Base-by-base conservation (phyloP, 352 stramenopile genomes). In the Phytophthora tentaculata region DNA sequence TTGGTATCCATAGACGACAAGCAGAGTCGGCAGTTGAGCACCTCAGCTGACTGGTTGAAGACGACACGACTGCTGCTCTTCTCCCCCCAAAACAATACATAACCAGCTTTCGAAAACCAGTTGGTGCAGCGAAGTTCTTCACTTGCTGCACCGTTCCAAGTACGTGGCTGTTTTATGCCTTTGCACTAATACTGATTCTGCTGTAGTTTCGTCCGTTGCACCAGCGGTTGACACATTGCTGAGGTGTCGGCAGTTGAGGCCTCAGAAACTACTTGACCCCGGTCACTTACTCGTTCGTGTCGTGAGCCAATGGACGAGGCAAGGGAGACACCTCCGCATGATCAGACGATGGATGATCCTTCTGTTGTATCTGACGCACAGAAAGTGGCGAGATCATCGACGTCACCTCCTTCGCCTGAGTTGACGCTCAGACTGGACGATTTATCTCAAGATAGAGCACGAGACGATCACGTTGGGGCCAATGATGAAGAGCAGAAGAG, bases 361-460 rank as follows among this genome's bases (percentile, higher is more conserved):
- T 37, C 65, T 35, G 8, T 48, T 23, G 22, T 26, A 8, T 54
- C 60, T 22, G 26, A 20, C 16, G 49, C 47, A 39, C 60, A 54
- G n/a, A 28, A 52, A 10, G 29, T 56, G 29, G 44, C 13, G 13
- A 41, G 48, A 16, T 22, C 59, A 24, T 55, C 52, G 8, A 56
- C 59, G 6, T 17, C 59, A 9, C 44, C 56, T 13, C 20, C 56
- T 17, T 58, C 64, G 9, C 65, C 45, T 2, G 65, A 64, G 28
- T 79, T 79, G 48, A 62, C 70, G 54, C 64, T 89, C 17, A 80
- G 71, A 64, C 61, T 89, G 26, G 76, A 82, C 51, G 76, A 89
- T 50, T 70, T 89, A 56, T 78, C 78, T 26, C 67, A 55, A 41
- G 66, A 71, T 29, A 52, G 28, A 53, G 39, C 28, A 24, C 50